phyloP scores from a whole-genome alignment of 805 yeast genomes.

The Saccharomycopsis selenospora region DNA sequence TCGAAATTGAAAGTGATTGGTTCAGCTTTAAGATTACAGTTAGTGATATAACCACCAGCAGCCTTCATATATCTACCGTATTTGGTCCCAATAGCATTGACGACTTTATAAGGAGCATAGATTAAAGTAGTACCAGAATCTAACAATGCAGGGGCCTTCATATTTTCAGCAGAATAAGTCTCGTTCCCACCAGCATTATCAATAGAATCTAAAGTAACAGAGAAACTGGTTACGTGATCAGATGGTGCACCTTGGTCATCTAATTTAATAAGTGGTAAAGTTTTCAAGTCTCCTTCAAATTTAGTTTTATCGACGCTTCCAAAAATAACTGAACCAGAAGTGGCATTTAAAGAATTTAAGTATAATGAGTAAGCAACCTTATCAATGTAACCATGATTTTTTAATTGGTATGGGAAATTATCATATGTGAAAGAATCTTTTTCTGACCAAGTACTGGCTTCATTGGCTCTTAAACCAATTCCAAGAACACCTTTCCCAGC shows the following conservation, averaged over 20 bases:
- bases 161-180: slow-evolving; percentile 1
- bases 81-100: slow-evolving; percentile 24
- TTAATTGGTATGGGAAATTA: slow-evolving; percentile 61
- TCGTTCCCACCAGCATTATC: slow-evolving; percentile 4
- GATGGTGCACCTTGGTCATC: slow-evolving; percentile 11
- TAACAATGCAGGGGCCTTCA: slow-evolving; percentile 34
- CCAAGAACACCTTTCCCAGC: slow-evolving; percentile 55
- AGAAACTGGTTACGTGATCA: slow-evolving; percentile 7
- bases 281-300: slow-evolving; percentile 38
- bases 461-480: slow-evolving; percentile 62
- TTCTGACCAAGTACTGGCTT: slow-evolving; percentile 33
- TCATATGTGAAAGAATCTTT: slow-evolving; percentile 42
- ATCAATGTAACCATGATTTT: slow-evolving; percentile 46
- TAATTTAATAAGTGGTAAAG: slow-evolving; percentile 4
- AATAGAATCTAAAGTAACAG: slow-evolving; percentile 6
- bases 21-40: slow-evolving; percentile 12
- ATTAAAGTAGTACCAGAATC: slow-evolving; percentile 58
- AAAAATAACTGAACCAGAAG: slow-evolving; percentile 52
- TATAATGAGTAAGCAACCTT: slow-evolving; percentile 56
- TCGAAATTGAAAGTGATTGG: slow-evolving; percentile 17
- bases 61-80: slow-evolving; percentile 15
- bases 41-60: slow-evolving; percentile 17
- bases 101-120: slow-evolving; percentile 35
- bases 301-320: slow-evolving; percentile 67
- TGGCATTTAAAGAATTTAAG: slow-evolving; percentile 36